These are phyloP conservation scores for Trapa incisa DNA, from an alignment of 345 rosid species.

Conservation along the genomic window DNA sequence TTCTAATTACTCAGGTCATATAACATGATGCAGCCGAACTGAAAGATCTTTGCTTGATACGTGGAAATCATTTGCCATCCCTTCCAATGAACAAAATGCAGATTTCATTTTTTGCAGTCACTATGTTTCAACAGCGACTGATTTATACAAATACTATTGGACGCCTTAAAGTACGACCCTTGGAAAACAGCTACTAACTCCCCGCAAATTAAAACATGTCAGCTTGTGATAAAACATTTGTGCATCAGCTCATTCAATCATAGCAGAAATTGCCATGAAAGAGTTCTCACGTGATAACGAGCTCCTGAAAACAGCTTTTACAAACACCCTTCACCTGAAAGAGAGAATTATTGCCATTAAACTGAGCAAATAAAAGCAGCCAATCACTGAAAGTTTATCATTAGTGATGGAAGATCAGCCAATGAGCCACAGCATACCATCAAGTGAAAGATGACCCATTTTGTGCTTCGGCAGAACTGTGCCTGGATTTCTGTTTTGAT, in stretches of 20 bases:
- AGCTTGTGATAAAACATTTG: neutral
- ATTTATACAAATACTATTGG: neutral
- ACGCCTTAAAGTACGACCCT: neutral
- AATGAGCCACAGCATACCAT: conserved; percentile 8
- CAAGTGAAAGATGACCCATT: conserved; percentile 18
- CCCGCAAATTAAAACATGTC: neutral
- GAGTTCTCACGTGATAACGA: neutral
- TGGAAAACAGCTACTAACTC: neutral
- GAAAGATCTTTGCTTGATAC: no score
- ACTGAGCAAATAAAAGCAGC: neutral
- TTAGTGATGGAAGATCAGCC: neutral
- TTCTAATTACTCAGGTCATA: no score
- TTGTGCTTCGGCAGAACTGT: conserved; percentile 36
- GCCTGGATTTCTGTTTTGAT: conserved; percentile 70
- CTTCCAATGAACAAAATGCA: no score
- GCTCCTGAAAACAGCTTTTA: neutral
- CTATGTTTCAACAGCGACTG: no score
- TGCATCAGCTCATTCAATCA: neutral
- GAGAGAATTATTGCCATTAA: neutral
- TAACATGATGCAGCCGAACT: no score
- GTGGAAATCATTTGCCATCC: no score
- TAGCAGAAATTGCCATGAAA: neutral
- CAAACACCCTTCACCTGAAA: neutral
- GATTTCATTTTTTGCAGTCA: no score
- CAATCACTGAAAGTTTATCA: neutral